Evolutionary conservation across 164 flowering plant genomes (phyloP).

Genomic region (Chimonanthus salicifolius): DNA sequence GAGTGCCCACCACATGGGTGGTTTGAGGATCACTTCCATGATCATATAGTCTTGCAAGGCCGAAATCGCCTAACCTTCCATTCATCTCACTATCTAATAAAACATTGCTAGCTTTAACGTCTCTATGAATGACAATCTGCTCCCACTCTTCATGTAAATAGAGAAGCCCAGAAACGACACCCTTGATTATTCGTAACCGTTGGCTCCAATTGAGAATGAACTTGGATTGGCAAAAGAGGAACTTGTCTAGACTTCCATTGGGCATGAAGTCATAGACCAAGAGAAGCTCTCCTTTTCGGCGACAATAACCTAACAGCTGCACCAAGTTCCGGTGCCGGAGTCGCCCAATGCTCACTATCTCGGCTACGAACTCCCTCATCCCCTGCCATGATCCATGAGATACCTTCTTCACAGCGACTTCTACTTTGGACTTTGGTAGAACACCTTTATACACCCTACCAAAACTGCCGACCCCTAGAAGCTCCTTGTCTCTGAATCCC

Average conservation of each 20-base stretch:
- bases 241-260: constrained; percentile 14
- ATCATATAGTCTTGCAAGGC: constrained; percentile 15
- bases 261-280: constrained; percentile 15
- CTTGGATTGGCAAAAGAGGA: constrained; percentile 4
- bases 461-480: constrained; percentile 19
- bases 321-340: constrained; percentile 37
- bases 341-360: constrained; percentile 34
- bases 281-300: constrained; percentile 11
- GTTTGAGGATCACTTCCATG: constrained; percentile 17
- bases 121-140: constrained; percentile 14
- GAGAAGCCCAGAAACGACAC: constrained; percentile 11
- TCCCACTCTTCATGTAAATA: constrained; percentile 15
- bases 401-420: constrained; percentile 24
- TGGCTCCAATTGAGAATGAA: constrained; percentile 2
- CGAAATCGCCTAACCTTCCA: constrained; percentile 37
- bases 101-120: constrained; percentile 16
- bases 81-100: constrained; percentile 21
- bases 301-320: constrained; percentile 12
- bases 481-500: constrained; percentile 15
- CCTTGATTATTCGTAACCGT: constrained; percentile 6
- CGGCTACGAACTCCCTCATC: constrained; percentile 23
- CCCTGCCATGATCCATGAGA: constrained; percentile 25
- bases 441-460: constrained; percentile 21
- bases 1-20: constrained; percentile 9
- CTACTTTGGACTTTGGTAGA: constrained; percentile 4